These are phyloP conservation scores for Rhodotorula kratochvilovae DNA, from an alignment of 768 basidiomycete species.

Conservation along the genomic window DNA sequence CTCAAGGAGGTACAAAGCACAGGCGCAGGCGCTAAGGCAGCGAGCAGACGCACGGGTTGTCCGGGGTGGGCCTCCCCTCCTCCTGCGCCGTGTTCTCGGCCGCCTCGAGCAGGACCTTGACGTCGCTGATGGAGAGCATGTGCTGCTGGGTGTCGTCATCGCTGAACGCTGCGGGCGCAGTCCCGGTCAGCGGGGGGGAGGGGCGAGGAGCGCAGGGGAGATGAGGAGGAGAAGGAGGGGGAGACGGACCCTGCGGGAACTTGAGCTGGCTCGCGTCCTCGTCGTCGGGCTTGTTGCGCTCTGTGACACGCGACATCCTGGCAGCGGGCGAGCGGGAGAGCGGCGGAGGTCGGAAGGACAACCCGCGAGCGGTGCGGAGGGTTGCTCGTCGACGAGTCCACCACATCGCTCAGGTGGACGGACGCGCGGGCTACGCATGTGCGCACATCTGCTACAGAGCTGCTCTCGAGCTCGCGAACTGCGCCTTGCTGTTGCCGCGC, in stretches of 20 bases:
- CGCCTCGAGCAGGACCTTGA: constrained; percentile 78
- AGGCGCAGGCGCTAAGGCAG: not conserved
- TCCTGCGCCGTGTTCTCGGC: constrained; percentile 61
- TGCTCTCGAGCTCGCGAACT: too few species aligned
- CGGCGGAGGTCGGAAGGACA: not conserved
- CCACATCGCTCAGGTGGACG: too few species aligned
- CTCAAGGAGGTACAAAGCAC: too few species aligned
- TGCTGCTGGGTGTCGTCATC: constrained; percentile 65
- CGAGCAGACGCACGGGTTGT: constrained; percentile 73
- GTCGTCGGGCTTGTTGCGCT: constrained; percentile 27
- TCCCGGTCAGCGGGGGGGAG: not conserved
- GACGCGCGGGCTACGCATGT: too few species aligned
- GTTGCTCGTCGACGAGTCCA: not conserved
- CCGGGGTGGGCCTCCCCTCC: constrained; percentile 50
- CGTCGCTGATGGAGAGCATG: constrained; percentile 74
- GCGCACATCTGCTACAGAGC: too few species aligned
- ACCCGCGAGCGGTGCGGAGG: too few species aligned
- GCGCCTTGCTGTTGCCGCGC: not conserved
- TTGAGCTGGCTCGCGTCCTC: constrained; percentile 34
- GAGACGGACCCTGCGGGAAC: constrained; percentile 17
- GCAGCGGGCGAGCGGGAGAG: not conserved
- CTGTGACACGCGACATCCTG: constrained; percentile 30
- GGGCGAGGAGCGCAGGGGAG: not conserved
- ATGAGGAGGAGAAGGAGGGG: not conserved
- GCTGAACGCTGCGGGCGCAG: constrained; percentile 64